Conservation (phyloP, 2,329 filamentous ascomycete species). For the Fusarium sp. region DNA sequence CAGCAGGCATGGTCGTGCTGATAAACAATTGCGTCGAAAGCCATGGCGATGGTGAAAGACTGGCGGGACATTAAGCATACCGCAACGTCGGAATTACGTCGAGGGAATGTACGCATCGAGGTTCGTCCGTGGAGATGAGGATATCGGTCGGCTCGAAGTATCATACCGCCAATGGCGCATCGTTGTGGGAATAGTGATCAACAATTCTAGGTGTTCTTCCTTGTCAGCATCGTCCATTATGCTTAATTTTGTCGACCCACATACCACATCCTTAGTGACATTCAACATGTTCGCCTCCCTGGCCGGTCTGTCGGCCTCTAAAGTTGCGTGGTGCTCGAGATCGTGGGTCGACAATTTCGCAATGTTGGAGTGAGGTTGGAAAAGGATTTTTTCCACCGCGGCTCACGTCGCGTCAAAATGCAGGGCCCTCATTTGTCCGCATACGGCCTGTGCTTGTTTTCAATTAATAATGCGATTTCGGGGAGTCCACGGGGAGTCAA, state of each 20-base stretch:
- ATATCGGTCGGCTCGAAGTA: background rate
- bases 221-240: conserved; percentile 34
- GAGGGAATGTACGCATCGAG: conserved; percentile 15
- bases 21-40: conserved; percentile 44
- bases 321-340: conserved; percentile 7
- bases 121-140: conserved; percentile 2
- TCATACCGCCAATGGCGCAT: background rate
- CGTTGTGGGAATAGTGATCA: conserved; percentile 3
- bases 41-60: conserved; percentile 46
- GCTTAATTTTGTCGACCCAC: conserved; percentile 38
- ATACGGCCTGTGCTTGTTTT: conserved; percentile 8
- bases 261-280: conserved; percentile 22
- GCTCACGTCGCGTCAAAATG: conserved; percentile 12
- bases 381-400: conserved; percentile 10
- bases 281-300: conserved; percentile 6
- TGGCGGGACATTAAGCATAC: background rate
- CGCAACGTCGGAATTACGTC: conserved; percentile 14
- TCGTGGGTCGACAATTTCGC: conserved; percentile 7
- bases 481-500: conserved; percentile 38
- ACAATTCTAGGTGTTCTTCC: conserved; percentile 18
- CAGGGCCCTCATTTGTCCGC: conserved; percentile 27
- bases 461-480: conserved; percentile 21
- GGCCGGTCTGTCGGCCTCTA: conserved; percentile 7
- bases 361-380: conserved; percentile 27
- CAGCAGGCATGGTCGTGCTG: conserved; percentile 4